Conservation (phyloP, 2,329 filamentous ascomycete species). For the Sporothrix mexicana region DNA sequence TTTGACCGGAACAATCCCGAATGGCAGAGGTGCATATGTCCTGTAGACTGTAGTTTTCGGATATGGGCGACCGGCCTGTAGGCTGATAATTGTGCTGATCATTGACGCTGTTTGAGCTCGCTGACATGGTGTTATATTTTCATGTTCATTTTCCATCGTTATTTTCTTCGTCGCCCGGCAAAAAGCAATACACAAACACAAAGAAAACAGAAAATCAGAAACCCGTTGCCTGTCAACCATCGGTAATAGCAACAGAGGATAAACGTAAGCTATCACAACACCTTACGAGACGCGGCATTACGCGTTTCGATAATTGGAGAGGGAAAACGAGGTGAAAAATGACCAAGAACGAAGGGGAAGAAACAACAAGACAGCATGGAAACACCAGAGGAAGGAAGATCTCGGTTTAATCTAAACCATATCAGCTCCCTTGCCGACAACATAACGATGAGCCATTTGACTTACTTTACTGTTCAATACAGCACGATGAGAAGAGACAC, state of each 20-base stretch:
- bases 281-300: neutral
- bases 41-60: no score
- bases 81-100: no score
- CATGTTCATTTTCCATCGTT: neutral
- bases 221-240: neutral
- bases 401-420: neutral
- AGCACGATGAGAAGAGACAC: neutral
- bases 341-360: neutral
- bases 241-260: neutral
- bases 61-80: no score
- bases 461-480: neutral
- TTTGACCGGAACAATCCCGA: no score
- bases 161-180: neutral
- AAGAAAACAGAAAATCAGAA: neutral
- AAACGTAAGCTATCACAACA: neutral
- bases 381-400: neutral
- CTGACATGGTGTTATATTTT: neutral
- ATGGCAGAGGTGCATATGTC: no score
- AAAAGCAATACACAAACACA: no score
- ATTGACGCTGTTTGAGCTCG: no score
- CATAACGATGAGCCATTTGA: constrained; percentile 12
- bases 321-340: neutral
- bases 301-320: no score
- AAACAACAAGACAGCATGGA: no score
- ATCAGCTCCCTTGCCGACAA: constrained; percentile 20